Base-by-base conservation (phyloP, 345 rosid species). In the Ceriops zippeliana region DNA sequence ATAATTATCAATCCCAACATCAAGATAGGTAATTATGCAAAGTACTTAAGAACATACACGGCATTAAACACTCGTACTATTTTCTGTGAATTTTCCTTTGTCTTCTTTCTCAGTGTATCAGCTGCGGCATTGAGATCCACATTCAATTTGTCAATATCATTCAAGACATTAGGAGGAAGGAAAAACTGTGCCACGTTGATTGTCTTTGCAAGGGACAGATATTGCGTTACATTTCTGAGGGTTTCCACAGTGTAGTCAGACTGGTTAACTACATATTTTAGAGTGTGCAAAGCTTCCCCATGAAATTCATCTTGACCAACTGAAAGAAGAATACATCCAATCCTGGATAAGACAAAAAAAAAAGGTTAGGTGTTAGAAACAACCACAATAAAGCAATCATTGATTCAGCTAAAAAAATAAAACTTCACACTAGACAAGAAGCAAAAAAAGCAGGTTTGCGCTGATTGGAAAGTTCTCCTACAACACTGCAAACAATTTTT, bases 291-390 rank as follows among this genome's bases (percentile, higher is more conserved):
- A 66, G 80, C 96, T 81, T 89, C 96, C 38, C 65, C 73, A 62
- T 90, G 93, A 84, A 95, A 95, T 69, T 90, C 80, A 77, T 73
- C 86, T 80, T 95, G 98, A 49, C 99, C 99, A 31, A 95, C 89
- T 65, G 93, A 87, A 7, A 95, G 88, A 75, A 95, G 91, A 78
- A 91, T 85, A 67, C 99, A 95, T 51, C 99, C 99, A 62, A 79
- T 79, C 84, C 99, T 95, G 88, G 58, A 42, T 13, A 42, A 11
- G 16, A 68, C 26, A 27, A 35, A 56, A 49, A 37, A 54, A 24
- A 58, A 19, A 61, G 72, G 58, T 61, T 27, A 7, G 16, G 30
- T 3, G 63, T 81, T 66, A 77, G 82, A 52, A 7, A 34, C 24
- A 51, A 53, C 5, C n/a, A 58, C 46, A 20, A 54, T 49, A 57